Base-by-base conservation (phyloP, 495 filamentous ascomycete species). In the Cudoniella acicularis region DNA sequence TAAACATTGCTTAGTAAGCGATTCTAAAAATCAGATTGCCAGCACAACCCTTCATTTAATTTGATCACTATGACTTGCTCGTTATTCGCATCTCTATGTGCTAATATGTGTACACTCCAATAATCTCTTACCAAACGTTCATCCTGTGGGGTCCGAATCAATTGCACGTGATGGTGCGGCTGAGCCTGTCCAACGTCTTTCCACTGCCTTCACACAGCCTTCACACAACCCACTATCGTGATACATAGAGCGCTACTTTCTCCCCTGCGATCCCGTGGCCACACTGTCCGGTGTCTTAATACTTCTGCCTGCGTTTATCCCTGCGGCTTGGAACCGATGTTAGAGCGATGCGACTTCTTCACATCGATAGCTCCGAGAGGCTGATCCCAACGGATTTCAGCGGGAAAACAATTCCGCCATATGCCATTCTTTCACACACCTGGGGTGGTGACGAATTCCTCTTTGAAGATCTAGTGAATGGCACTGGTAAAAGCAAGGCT, bases 351-450 rank as follows among this genome's bases (percentile, higher is more conserved):
- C 43, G 54, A 49, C 54, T 57, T 48, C 54, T 57, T 48, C 41
- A 56, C 53, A 25, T 56, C 54, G 36, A 57, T 23, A 49, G 45
- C 24, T 18, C 43, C 24, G 27, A 21, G 43, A 57, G 45, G 54
- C 43, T 57, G 43, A 48, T 43, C 54, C 42, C 23, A 23, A 57
- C 53, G 43, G 45, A 57, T 57, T 57, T 57, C 26, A 57, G 43
- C 43, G 43, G 54, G 43, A 56, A 56, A 56, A 49, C 55, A 4
- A 47, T 68, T 26, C 66, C 69, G 1, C 56, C 59, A 1, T 67
- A 69, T 51, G 62, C 64, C 4, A 69, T 69, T n/a, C 62, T 69
- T 3, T 69, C 67, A 23, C 67, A 69, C 49, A 69, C 61, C 16
- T 69, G 67, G 67, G 67, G 60, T 41, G 26, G 43, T 16, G 65